phyloP scores from a whole-genome alignment of 148 eudicot species.

The Camellia japonica region DNA sequence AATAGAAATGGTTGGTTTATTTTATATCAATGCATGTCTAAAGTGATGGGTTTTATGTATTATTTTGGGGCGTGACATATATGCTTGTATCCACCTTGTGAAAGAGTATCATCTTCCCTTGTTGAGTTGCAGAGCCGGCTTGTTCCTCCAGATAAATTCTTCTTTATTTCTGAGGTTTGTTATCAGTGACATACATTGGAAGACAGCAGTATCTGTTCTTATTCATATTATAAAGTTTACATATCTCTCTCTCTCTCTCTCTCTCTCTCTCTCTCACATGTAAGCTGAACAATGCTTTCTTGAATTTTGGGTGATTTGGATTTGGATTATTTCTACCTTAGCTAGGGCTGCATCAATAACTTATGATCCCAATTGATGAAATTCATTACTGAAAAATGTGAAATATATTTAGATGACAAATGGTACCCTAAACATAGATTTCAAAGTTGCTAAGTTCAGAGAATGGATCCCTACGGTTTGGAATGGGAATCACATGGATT shows the following conservation, averaged over 20 bases:
- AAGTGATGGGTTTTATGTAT: too few relatives aligned
- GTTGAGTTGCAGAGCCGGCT: conserved; percentile 30
- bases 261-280: background rate
- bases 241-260: background rate
- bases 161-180: conserved; percentile 42
- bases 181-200: background rate
- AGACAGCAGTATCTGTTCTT: background rate
- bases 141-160: conserved; percentile 30
- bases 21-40: too few relatives aligned
- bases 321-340: too few relatives aligned
- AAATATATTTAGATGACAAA: too few relatives aligned
- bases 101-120: conserved; percentile 20
- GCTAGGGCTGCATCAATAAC: background rate
- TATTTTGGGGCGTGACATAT: too few relatives aligned
- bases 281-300: background rate
- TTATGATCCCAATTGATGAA: too few relatives aligned
- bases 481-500: too few relatives aligned
- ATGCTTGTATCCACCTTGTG: conserved; percentile 35
- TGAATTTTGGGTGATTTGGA: background rate
- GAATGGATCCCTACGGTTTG: too few relatives aligned
- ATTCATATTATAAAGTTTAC: background rate
- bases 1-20: too few relatives aligned
- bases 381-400: too few relatives aligned
- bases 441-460: too few relatives aligned
- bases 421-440: too few relatives aligned